Percentiles rank a stretch among this genome's conserved stretches.
These are phyloP conservation scores for Rhodotorula glutinis DNA, from an alignment of 1,284 basidiomycete species.

Conservation along the genomic window DNA sequence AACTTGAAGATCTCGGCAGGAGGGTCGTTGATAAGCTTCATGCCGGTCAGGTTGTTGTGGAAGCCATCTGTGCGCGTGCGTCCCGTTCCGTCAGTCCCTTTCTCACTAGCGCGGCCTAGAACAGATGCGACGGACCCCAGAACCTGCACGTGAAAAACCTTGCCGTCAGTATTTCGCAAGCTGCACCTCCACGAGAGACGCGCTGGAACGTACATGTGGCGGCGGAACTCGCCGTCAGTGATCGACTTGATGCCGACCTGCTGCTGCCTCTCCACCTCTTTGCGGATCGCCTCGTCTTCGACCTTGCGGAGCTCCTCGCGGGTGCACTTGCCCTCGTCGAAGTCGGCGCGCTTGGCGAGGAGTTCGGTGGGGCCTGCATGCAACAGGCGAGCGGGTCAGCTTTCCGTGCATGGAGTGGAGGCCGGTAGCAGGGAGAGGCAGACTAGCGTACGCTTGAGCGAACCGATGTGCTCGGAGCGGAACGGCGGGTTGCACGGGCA, in stretches of 20 bases:
- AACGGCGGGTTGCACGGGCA: conserved; percentile 43
- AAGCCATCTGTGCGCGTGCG: conserved; percentile 52
- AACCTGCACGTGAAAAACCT: conserved; percentile 30
- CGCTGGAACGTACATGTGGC: conserved; percentile 20
- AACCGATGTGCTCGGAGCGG: conserved; percentile 49
- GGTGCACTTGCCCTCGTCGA: conserved; percentile 44
- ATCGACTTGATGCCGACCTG: conserved; percentile 46
- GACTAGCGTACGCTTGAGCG: conserved; percentile 43
- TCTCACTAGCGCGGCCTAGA: not conserved
- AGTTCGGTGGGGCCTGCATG: conserved; percentile 41
- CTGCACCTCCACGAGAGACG: not conserved
- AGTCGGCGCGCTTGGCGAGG: conserved; percentile 43
- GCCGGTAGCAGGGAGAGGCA: not conserved
- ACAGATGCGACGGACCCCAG: conserved; percentile 28
- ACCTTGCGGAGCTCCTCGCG: conserved; percentile 44
- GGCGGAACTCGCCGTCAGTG: conserved; percentile 50
- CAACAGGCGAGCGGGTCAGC: not conserved
- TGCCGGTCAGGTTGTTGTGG: conserved; percentile 59
- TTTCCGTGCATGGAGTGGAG: no score
- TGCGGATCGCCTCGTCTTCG: conserved; percentile 49
- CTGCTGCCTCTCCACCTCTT: conserved; percentile 48
- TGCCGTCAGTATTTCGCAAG: not conserved
- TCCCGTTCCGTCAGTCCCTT: no score
- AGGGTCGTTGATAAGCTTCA: conserved; percentile 56
- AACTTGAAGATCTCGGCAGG: conserved; percentile 50